phyloP scores from a whole-genome alignment of 495 filamentous ascomycete species.

The Elasticomyces elasticus region DNA sequence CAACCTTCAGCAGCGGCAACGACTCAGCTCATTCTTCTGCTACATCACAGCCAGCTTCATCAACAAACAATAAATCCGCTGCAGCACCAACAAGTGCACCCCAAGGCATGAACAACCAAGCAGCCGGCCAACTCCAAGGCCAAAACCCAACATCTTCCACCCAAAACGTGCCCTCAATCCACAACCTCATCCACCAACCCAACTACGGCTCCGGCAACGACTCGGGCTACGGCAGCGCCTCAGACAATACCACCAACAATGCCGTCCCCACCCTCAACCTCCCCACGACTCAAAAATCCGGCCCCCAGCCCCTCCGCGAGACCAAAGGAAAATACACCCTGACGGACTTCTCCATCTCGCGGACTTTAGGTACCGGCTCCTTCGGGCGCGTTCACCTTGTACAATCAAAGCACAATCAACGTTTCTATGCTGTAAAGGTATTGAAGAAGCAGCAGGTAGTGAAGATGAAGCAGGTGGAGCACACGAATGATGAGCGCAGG shows the following conservation, averaged over 20 bases:
- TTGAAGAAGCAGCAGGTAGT: conserved; percentile 97
- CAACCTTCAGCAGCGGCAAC: conserved; percentile 50
- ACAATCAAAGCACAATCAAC: conserved; percentile 91
- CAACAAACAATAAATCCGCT: conserved; percentile 1
- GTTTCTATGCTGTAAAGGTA: conserved; percentile 97
- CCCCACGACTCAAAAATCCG: neutral
- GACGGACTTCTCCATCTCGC: conserved; percentile 72
- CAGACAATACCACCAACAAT: conserved; percentile 21
- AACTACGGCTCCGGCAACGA: conserved; percentile 16
- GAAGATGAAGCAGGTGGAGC: conserved; percentile 99
- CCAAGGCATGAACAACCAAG: conserved; percentile 8
- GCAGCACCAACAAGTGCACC: conserved; percentile 23
- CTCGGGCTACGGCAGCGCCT: conserved; percentile 23
- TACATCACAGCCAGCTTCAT: neutral
- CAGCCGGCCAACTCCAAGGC: conserved; percentile 5
- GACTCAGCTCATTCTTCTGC: conserved; percentile 37
- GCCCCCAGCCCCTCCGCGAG: conserved; percentile 41
- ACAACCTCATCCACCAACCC: conserved; percentile 59
- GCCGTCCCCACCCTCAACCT: conserved; percentile 13
- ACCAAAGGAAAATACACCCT: conserved; percentile 99
- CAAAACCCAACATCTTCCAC: conserved; percentile 26
- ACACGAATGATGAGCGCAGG: conserved; percentile 91
- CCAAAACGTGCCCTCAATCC: conserved; percentile 57
- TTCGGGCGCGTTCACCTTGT: conserved; percentile 95
- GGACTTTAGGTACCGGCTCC: conserved; percentile 90